Evolutionary conservation across 139 green algal species (phyloP).

Genomic region (Micractinium sp.): DNA sequence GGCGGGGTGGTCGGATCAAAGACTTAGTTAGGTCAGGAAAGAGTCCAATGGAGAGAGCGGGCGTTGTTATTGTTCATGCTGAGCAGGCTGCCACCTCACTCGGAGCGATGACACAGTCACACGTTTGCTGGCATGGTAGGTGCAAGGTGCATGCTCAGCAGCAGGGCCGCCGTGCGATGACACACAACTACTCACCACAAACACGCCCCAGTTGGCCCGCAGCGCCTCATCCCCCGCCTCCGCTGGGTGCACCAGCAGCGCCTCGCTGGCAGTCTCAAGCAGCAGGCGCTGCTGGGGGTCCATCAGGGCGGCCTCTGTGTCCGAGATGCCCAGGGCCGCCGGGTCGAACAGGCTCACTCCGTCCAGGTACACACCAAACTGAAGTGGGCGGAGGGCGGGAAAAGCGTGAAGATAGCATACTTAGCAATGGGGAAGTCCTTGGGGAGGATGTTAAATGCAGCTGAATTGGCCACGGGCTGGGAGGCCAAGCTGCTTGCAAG

Average conservation of each 20-base stretch:
- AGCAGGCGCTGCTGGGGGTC: constrained; percentile 87
- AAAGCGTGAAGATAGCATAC: neutral
- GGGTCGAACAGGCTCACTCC: constrained; percentile 66
- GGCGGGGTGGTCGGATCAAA: no score
- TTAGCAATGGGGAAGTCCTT: no score
- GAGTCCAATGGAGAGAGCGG: neutral
- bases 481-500: no score
- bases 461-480: no score
- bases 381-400: neutral
- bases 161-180: no score
- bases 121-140: no score
- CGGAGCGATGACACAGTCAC: no score
- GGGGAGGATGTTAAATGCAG: no score
- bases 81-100: no score
- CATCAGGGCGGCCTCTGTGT: constrained; percentile 71
- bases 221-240: constrained; percentile 36
- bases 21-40: no score
- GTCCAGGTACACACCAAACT: constrained; percentile 72
- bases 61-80: no score
- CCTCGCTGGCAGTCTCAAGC: constrained; percentile 58
- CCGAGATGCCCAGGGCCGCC: constrained; percentile 31
- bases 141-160: no score
- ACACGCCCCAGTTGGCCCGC: constrained; percentile 45
- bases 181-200: constrained; percentile 39
- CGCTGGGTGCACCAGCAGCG: constrained; percentile 9